A percentile compares a stretch with the other conserved stretches of the same genome.
Conservation (phyloP, 2,329 filamentous ascomycete genomes). For the Diaporthe aspalathi region DNA sequence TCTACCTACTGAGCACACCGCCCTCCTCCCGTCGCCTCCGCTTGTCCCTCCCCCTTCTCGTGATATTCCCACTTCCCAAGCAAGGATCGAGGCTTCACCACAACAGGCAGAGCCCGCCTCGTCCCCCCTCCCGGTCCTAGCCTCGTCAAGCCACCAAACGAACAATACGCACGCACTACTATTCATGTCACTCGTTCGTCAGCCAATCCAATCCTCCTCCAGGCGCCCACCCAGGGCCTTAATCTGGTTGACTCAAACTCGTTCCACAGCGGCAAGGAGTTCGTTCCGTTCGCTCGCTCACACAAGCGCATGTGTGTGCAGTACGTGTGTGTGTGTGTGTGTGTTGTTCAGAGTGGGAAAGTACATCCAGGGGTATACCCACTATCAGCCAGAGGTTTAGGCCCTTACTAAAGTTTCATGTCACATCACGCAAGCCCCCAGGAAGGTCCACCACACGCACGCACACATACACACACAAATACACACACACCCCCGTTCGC, state of each 20-base stretch:
- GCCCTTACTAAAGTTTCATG: conserved; percentile 34
- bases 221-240: background rate
- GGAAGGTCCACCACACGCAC: background rate
- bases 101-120: conserved; percentile 1
- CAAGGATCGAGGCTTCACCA: background rate
- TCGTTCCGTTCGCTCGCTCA: background rate
- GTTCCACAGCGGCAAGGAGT: background rate
- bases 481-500: background rate
- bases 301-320: background rate
- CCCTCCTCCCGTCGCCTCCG: background rate
- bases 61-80: background rate
- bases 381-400: conserved; percentile 22
- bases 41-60: background rate
- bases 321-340: too few species aligned
- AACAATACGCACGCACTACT: too few species aligned
- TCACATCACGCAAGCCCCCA: conserved; percentile 24
- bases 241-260: too few species aligned
- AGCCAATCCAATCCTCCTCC: background rate
- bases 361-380: conserved; percentile 30
- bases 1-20: conserved; percentile 1
- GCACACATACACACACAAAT: too few species aligned
- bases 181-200: background rate
- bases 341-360: background rate
- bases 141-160: background rate
- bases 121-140: conserved; percentile 2